phyloP scores from a whole-genome alignment of 2,329 filamentous ascomycete genomes.

The Fusarium sp. region DNA sequence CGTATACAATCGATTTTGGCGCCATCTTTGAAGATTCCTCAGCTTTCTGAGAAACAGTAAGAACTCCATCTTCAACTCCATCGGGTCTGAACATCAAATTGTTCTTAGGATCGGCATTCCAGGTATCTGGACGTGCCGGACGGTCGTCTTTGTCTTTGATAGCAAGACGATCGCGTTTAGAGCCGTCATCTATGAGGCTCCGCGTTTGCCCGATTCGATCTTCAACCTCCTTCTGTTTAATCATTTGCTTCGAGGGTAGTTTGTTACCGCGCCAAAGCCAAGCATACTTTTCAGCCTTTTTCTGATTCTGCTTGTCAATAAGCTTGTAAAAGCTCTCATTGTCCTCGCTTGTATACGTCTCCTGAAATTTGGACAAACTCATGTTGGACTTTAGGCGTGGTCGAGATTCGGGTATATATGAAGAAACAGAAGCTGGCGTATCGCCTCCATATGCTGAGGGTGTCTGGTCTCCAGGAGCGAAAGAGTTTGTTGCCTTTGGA shows the following conservation, averaged over 20 bases:
- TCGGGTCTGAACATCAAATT: slow-evolving; percentile 86
- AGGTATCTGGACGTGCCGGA: slow-evolving; percentile 80
- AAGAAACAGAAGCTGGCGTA: slow-evolving; percentile 73
- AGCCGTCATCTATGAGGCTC: slow-evolving; percentile 66
- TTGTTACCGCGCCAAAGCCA: slow-evolving; percentile 94
- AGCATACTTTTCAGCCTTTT: slow-evolving; percentile 82
- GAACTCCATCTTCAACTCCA: slow-evolving; percentile 66
- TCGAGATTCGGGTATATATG: slow-evolving; percentile 53
- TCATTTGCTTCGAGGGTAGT: slow-evolving; percentile 81
- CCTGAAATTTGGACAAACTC: slow-evolving; percentile 86
- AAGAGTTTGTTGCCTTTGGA: slow-evolving; percentile 28
- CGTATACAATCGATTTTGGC: slow-evolving; percentile 81
- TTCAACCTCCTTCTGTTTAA: slow-evolving; percentile 72
- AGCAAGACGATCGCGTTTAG: slow-evolving; percentile 66
- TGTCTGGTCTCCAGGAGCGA: slow-evolving; percentile 60
- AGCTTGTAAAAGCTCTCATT: slow-evolving; percentile 97
- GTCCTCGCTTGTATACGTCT: slow-evolving; percentile 95
- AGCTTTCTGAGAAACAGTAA: slow-evolving; percentile 74
- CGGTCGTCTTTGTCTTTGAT: slow-evolving; percentile 76
- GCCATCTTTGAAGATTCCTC: slow-evolving; percentile 78
- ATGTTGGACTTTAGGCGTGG: slow-evolving; percentile 77
- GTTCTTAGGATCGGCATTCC: slow-evolving; percentile 81
- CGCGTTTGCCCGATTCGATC: slow-evolving; percentile 60
- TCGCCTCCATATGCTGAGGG: slow-evolving; percentile 76
- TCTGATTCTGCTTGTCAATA: slow-evolving; percentile 89